phyloP scores from a whole-genome alignment of 177 flowering plant genomes.

The Vitis hybrid region DNA sequence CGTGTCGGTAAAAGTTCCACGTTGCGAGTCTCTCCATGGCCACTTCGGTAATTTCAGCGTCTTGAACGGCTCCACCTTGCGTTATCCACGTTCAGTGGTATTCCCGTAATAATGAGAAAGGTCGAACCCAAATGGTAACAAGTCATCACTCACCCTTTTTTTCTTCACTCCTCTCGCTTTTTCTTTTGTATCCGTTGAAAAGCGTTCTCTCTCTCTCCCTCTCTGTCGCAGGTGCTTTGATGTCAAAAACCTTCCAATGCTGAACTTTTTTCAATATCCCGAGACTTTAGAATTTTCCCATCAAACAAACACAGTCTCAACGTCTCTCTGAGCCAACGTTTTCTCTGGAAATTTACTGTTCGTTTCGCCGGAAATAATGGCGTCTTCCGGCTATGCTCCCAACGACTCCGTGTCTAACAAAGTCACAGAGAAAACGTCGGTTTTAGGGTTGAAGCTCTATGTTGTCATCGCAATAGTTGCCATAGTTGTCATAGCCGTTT shows the following conservation, averaged over 20 bases:
- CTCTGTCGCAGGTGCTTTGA: slow-evolving; percentile 3
- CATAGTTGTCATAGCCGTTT: slow-evolving; percentile 16
- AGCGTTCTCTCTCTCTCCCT: slow-evolving; percentile 5
- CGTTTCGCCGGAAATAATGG: slow-evolving; percentile 36
- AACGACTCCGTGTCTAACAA: slow-evolving; percentile 12
- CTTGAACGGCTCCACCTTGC: no score
- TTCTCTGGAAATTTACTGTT: neutral
- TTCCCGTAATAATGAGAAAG: slow-evolving; percentile 12
- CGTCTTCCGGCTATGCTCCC: slow-evolving; percentile 27
- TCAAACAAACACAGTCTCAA: slow-evolving; percentile 5
- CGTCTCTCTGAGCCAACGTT: slow-evolving; percentile 8
- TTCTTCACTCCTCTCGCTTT: neutral
- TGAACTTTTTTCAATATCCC: slow-evolving; percentile 2
- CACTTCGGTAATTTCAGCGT: neutral
- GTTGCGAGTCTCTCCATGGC: neutral
- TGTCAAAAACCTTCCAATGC: neutral
- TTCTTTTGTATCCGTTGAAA: slow-evolving; percentile 24
- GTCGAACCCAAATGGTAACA: slow-evolving; percentile 10
- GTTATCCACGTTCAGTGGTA: slow-evolving; percentile 5
- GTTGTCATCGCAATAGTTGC: slow-evolving; percentile 26
- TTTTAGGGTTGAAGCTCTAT: slow-evolving; percentile 50
- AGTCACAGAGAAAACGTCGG: slow-evolving; percentile 28
- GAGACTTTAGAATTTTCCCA: slow-evolving; percentile 2
- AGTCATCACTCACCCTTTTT: neutral
- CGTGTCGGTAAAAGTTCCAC: no score